Evolutionary conservation across 768 basidiomycete genomes (phyloP).

Genomic region (Tulasnella sp.): DNA sequence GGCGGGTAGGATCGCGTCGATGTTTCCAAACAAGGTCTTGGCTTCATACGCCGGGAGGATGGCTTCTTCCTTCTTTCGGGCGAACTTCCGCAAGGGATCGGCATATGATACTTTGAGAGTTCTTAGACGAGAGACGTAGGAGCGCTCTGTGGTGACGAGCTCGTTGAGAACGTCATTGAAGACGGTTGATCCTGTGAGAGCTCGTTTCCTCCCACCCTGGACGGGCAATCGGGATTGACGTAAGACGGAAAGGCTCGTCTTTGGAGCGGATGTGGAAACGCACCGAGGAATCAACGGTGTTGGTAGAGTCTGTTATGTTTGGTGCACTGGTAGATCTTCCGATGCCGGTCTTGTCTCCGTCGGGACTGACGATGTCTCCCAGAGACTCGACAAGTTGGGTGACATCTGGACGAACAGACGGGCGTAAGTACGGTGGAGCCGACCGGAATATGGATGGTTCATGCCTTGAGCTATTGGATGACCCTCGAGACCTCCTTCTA

Average conservation of each 20-base stretch:
- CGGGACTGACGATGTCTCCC: slow-evolving; percentile 44
- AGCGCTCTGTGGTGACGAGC: slow-evolving; percentile 77
- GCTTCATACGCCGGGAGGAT: slow-evolving; percentile 88
- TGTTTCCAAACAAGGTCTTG: slow-evolving; percentile 86
- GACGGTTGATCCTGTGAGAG: slow-evolving; percentile 51
- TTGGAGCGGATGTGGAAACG: background rate
- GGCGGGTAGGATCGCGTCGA: slow-evolving; percentile 79
- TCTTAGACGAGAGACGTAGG: slow-evolving; percentile 73
- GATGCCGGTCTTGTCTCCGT: background rate
- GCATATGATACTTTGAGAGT: slow-evolving; percentile 78
- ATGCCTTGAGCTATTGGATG: slow-evolving; percentile 51
- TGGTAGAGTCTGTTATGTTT: slow-evolving; percentile 1
- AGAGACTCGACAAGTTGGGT: slow-evolving; percentile 69
- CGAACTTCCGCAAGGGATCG: slow-evolving; percentile 78
- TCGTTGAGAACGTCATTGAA: slow-evolving; percentile 72
- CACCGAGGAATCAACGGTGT: background rate
- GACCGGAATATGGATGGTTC: slow-evolving; percentile 16
- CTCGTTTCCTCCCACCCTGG: slow-evolving; percentile 36
- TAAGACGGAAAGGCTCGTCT: background rate
- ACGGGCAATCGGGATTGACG: background rate
- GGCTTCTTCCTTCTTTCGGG: slow-evolving; percentile 70
- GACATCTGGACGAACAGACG: slow-evolving; percentile 39
- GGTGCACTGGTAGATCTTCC: slow-evolving; percentile 12
- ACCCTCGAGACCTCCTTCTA: slow-evolving; percentile 69
- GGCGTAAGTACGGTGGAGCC: slow-evolving; percentile 15